These are phyloP conservation scores for Trichosanthes cucumerina DNA, from an alignment of 306 rosid species.

Conservation along the genomic window DNA sequence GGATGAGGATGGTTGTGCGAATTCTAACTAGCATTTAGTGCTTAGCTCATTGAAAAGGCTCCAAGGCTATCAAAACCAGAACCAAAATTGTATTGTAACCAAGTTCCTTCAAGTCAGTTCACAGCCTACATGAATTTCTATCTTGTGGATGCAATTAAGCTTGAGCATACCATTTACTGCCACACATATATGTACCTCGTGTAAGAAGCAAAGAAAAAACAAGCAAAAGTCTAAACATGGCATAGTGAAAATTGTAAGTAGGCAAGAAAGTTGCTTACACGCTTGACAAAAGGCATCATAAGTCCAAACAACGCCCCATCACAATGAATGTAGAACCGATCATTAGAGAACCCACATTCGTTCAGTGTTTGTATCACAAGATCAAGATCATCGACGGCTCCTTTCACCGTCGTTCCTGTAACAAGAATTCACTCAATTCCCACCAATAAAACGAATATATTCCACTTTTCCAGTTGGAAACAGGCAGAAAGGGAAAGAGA, in stretches of 20 bases:
- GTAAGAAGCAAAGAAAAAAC: background rate
- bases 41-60: background rate
- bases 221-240: background rate
- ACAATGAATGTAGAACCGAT: slow-evolving; percentile 64
- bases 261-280: slow-evolving; percentile 18
- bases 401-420: slow-evolving; percentile 58
- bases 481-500: background rate
- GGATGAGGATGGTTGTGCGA: background rate
- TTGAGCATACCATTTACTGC: background rate
- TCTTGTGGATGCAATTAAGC: background rate
- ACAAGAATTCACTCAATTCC: background rate
- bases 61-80: background rate
- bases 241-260: background rate
- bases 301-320: slow-evolving; percentile 60
- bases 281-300: slow-evolving; percentile 57
- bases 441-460: background rate
- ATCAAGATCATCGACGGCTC: slow-evolving; percentile 58
- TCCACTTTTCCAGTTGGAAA: background rate
- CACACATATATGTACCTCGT: background rate
- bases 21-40: background rate
- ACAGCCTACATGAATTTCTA: background rate
- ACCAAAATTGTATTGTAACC: background rate
- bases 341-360: slow-evolving; percentile 37
- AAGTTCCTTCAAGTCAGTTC: background rate
- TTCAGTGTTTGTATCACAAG: slow-evolving; percentile 41